Base-by-base conservation (phyloP, 2,329 filamentous ascomycete species). In the Fusarium keratoplasticum region DNA sequence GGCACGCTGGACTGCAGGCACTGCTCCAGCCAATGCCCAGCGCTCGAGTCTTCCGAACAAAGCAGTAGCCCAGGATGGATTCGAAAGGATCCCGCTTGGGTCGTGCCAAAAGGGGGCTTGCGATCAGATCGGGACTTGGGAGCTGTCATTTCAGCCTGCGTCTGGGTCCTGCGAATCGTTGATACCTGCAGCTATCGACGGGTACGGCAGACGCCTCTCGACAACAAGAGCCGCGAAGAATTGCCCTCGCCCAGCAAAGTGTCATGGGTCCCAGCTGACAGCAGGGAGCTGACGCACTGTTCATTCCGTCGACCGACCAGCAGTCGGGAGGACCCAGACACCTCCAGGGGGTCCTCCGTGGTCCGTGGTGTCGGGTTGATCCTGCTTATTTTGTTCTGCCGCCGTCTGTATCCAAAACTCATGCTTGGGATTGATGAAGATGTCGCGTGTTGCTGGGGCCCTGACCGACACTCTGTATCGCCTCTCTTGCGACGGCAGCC, bases 381-480 rank as follows among this genome's bases (percentile, higher is more conserved):
- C 47, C 62, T 64, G 27, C 42, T 64, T 54, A 50, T 42, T 42
- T 58, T 58, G 52, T 60, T 64, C 44, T 64, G 29, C 50, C 38
- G 59, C 52, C 44, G 60, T 60, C 40, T 72, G 44, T 66, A 69
- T 74, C 35, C 44, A 58, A 74, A 72, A 74, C 69, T 61, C 33
- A 33, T 20, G 47, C 57, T 64, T 70, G 18, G 44, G 25, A 36
- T 61, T 59, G 47, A 71, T 64, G 52, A 64, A 50, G 20, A 22
- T 44, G 31, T 44, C 50, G 35, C 61, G 36, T 50, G 50, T 54
- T 47, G 40, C 22, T 40, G 35, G 40, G 31, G 42, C 42, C 16
- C 38, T 73, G 71, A 73, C 71, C 71, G 71, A 73, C 67, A 64
- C 61, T 73, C 71, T 60, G 36, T 42, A 27, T 29, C 29, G 33